Conservation (phyloP, 306 rosid species). For the Sophora flavescens region DNA sequence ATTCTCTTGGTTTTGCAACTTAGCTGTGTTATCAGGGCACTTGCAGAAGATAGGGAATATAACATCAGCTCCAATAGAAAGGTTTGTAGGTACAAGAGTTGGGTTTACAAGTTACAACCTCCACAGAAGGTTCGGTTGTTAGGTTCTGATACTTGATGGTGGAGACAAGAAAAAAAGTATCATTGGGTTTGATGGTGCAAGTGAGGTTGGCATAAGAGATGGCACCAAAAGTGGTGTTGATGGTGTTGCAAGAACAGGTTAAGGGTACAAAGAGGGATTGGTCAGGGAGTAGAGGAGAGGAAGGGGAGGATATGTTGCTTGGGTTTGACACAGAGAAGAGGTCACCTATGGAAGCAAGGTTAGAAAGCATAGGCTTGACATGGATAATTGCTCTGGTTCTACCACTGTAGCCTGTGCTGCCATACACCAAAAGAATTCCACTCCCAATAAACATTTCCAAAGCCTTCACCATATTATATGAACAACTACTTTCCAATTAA, state of each 20-base stretch:
- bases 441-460: too few relatives aligned
- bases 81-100: constrained; percentile 52
- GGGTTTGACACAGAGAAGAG: constrained; percentile 70
- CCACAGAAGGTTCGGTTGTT: constrained; percentile 77
- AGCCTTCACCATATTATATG: too few relatives aligned
- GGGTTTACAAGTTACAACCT: constrained; percentile 77
- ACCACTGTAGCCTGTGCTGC: constrained; percentile 70
- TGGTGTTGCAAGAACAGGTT: constrained; percentile 67
- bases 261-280: constrained; percentile 80
- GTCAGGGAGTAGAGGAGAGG: constrained; percentile 50
- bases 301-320: constrained; percentile 72
- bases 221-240: constrained; percentile 53
- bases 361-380: constrained; percentile 78
- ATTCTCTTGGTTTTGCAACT: constrained; percentile 25
- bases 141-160: constrained; percentile 57
- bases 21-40: constrained; percentile 67
- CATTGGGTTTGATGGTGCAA: constrained; percentile 52
- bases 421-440: too few relatives aligned
- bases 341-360: constrained; percentile 80
- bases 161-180: constrained; percentile 69
- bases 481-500: too few relatives aligned
- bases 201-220: constrained; percentile 83
- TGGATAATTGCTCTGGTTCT: constrained; percentile 50
- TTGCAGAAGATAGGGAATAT: constrained; percentile 81
- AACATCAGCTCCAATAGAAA: constrained; percentile 55